Conservation (phyloP, 2,329 filamentous ascomycete genomes). For the Colletotrichum sp. region DNA sequence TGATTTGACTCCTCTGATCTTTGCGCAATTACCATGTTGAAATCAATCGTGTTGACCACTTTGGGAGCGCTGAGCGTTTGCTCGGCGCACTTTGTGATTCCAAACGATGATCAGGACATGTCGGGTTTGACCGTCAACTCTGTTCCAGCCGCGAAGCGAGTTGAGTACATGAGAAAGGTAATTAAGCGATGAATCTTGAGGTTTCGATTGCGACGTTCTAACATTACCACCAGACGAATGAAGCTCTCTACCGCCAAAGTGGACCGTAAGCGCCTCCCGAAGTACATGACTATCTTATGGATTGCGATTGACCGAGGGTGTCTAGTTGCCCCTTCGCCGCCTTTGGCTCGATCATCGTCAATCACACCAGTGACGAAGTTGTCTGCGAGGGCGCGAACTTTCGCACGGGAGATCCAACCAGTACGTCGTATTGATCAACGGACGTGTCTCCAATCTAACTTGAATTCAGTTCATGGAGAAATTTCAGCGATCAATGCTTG, state of each 20-base stretch:
- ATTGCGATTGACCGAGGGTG: neutral
- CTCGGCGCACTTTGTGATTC: neutral
- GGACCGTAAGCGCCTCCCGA: neutral
- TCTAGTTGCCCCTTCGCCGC: slow-evolving; percentile 53
- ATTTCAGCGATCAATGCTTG: slow-evolving; percentile 17
- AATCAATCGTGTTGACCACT: neutral
- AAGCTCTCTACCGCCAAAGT: slow-evolving; percentile 6
- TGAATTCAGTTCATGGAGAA: neutral
- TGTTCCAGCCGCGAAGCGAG: neutral
- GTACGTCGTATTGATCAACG: neutral
- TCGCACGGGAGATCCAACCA: slow-evolving; percentile 12
- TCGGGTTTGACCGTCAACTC: slow-evolving; percentile 10
- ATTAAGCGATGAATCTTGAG: no score
- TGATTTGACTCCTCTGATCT: neutral
- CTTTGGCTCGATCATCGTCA: slow-evolving; percentile 60
- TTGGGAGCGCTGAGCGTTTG: neutral
- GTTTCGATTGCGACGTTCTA: fast-evolving
- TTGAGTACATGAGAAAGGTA: slow-evolving; percentile 12
- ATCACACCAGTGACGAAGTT: slow-evolving; percentile 51
- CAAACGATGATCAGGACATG: slow-evolving; percentile 17
- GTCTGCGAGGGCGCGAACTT: slow-evolving; percentile 16
- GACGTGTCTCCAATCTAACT: neutral
- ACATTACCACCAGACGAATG: neutral
- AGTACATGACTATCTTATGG: neutral
- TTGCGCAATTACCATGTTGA: neutral